Evolutionary conservation across 2,329 filamentous ascomycete genomes (phyloP), one percentile per base, ranked within the genome.

Genomic region (Aspergillus japonicus): DNA sequence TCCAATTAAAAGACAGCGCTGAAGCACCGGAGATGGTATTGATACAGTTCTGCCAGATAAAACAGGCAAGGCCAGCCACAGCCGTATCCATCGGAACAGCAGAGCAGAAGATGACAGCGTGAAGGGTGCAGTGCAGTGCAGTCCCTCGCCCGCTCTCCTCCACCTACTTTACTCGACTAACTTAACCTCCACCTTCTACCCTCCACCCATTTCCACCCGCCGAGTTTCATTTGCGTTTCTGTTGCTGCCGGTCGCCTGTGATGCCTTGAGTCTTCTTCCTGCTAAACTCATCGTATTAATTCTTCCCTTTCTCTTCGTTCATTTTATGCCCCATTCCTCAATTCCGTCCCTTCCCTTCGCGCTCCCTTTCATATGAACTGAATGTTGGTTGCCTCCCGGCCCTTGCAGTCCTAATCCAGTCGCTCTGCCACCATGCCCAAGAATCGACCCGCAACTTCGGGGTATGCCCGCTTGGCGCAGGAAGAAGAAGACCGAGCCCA

Each of bases 401-500:
- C 56, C 26, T 57, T 49, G 26, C 51, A 49, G 23, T 48, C 58
- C 61, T n/a, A 50, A 19, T 47, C 33, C 23, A 50, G 58, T 52
- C 50, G 56, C 23, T 42, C 53, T 60, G 33, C 61, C 67, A 80
- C 71, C 64, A 91, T 91, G 89, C 83, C 88, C 69, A 86, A 85
- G 73, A 81, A 80, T 63, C 84, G 88, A 59, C 90, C 89, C 62
- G 83, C 89, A 60, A 90, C 89, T 48, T 93, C 91, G 64, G 91
- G 91, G 76, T 95, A 95, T 78, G 90, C 92, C 76, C 89, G 89
- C 71, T 87, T 95, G 60, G 88, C 90, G 64, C 91, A 95, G 77
- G 90, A 90, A 67, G 90, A 93, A 71, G 87, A 89, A 67, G 76
- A 80, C 54, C 67, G 72, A 65, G 66, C 68, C 50, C 70, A 74